These are phyloP conservation scores for Quercus suber DNA, from an alignment of 306 rosid genomes.

Conservation along the genomic window DNA sequence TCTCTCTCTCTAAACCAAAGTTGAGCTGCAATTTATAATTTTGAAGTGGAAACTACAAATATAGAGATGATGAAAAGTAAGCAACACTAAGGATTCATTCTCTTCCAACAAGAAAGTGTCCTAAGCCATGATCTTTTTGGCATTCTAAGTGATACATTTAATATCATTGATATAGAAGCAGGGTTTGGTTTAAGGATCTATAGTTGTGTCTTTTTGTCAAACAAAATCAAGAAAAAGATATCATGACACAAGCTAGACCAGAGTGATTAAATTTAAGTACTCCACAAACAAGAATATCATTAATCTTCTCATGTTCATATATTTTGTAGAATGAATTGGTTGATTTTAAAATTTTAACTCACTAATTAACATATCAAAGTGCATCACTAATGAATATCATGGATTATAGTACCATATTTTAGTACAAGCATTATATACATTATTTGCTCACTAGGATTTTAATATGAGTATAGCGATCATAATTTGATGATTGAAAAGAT, in stretches of 20 bases:
- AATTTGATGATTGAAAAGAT: slow-evolving; percentile 52
- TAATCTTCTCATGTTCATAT: too few relatives aligned
- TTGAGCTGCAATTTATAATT: slow-evolving; percentile 14
- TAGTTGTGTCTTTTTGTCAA: too few relatives aligned
- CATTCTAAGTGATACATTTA: background rate
- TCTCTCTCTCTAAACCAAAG: background rate
- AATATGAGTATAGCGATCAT: slow-evolving; percentile 33
- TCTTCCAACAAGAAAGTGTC: background rate
- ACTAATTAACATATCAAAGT: too few relatives aligned
- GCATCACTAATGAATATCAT: too few relatives aligned
- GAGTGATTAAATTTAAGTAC: too few relatives aligned
- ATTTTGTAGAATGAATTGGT: too few relatives aligned
- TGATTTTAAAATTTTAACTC: too few relatives aligned
- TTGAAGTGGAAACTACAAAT: slow-evolving; percentile 13
- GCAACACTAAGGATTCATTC: slow-evolving; percentile 6
- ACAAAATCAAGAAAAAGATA: too few relatives aligned
- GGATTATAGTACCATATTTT: background rate
- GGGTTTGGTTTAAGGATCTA: too few relatives aligned
- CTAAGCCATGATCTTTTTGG: background rate
- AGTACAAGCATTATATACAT: background rate
- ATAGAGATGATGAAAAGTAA: slow-evolving; percentile 22
- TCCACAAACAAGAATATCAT: too few relatives aligned
- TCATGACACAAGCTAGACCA: too few relatives aligned
- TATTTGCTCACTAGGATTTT: slow-evolving; percentile 24
- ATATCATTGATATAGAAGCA: too few relatives aligned